Evolutionary conservation across 1,139 yeast species (phyloP).

Genomic region (Yamadazyma mexicana): DNA sequence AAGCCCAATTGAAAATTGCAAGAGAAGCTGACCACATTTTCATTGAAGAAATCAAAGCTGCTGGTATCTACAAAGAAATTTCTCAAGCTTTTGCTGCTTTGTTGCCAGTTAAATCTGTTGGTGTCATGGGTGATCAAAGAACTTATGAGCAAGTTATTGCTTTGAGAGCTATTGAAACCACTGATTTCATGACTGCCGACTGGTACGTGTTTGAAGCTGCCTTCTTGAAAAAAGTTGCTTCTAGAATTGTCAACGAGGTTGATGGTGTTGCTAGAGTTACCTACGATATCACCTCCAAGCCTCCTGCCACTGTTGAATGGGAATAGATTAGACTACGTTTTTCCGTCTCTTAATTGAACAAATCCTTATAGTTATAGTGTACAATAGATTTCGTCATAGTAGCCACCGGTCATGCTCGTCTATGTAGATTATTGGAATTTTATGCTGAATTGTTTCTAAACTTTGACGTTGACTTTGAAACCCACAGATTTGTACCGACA

Average conservation of each 20-base stretch:
- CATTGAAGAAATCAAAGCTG: constrained; percentile 91
- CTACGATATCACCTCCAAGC: constrained; percentile 97
- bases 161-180: constrained; percentile 94
- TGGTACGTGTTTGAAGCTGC: constrained; percentile 94
- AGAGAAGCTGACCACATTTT: constrained; percentile 95
- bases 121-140: constrained; percentile 99
- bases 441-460: no score
- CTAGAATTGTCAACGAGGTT: constrained; percentile 97
- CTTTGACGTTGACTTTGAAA: constrained; percentile 28
- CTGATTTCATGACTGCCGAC: constrained; percentile 99
- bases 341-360: constrained; percentile 1
- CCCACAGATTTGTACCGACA: constrained; percentile 38
- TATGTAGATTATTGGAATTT: no score
- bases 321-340: constrained; percentile 50
- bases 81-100: constrained; percentile 98
- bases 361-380: constrained; percentile 6
- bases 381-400: constrained; percentile 7
- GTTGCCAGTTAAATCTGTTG: constrained; percentile 96
- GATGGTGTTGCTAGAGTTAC: constrained; percentile 99
- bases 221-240: constrained; percentile 89
- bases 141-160: constrained; percentile 99
- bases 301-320: constrained; percentile 99
- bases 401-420: background rate
- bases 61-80: constrained; percentile 89
- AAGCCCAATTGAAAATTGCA: constrained; percentile 89